phyloP scores from a whole-genome alignment of 805 yeast genomes.

The Ogataea paraovalis region DNA sequence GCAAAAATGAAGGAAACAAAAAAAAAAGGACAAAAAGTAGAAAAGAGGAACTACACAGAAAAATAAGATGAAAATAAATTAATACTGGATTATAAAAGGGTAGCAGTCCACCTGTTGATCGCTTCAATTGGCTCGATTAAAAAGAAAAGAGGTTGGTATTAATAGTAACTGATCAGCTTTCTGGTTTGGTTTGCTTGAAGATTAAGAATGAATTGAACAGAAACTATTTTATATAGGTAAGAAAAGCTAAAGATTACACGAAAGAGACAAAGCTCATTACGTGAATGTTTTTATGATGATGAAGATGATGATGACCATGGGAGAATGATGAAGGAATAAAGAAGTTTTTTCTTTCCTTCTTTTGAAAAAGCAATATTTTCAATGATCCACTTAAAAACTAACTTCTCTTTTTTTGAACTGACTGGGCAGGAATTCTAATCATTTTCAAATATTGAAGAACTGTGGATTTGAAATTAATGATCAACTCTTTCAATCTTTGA shows the following conservation, averaged over 20 bases:
- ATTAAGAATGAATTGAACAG: neutral
- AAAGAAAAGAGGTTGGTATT: neutral
- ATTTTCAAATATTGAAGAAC: conserved; percentile 8
- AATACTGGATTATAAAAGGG: neutral
- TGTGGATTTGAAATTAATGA: conserved; percentile 8
- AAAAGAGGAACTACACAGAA: neutral
- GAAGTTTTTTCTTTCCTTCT: too few species aligned
- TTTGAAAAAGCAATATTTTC: too few species aligned
- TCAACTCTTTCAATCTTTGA: conserved; percentile 11
- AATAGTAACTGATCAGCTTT: neutral
- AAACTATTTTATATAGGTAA: neutral
- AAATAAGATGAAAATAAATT: neutral
- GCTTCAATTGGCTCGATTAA: neutral
- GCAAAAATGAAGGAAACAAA: neutral
- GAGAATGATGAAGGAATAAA: too few species aligned
- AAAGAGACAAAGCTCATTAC: neutral
- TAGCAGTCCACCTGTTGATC: neutral
- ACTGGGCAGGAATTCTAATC: conserved; percentile 12
- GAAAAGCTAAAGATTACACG: neutral
- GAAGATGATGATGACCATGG: too few species aligned
- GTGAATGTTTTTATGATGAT: too few species aligned
- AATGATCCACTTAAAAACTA: neutral
- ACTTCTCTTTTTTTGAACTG: conserved; percentile 12
- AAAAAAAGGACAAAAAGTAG: too few species aligned
- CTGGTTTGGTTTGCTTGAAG: neutral